phyloP scores from a whole-genome alignment of 768 basidiomycete genomes.

The Leucocoprinus sp. region DNA sequence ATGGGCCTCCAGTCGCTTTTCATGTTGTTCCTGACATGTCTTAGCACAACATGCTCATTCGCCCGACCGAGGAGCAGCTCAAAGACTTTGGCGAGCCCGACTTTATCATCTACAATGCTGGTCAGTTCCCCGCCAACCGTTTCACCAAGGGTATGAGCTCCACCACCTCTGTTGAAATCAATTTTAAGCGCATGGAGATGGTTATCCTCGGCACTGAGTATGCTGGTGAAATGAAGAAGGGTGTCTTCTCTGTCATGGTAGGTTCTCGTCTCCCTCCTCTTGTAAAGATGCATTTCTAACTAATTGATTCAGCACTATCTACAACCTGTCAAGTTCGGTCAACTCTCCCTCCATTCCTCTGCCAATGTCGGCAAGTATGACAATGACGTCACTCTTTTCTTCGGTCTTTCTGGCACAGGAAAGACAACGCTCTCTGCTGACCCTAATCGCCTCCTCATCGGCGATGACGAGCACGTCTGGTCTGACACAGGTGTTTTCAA shows the following conservation, averaged over 20 bases:
- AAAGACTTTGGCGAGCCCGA: conserved; percentile 94
- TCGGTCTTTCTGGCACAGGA: conserved; percentile 96
- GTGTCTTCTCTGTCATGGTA: conserved; percentile 98
- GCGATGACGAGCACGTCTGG: conserved; percentile 99
- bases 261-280: conserved; percentile 11
- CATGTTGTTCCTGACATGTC: conserved; percentile 13
- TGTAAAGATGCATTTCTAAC: conserved; percentile 9
- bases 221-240: conserved; percentile 99
- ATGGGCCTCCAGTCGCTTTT: conserved; percentile 4
- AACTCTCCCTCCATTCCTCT: conserved; percentile 95
- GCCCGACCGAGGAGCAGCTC: conserved; percentile 92
- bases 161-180: conserved; percentile 97
- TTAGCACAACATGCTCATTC: conserved; percentile 99
- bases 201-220: conserved; percentile 98
- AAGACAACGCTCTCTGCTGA: conserved; percentile 99
- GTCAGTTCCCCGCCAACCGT: conserved; percentile 98
- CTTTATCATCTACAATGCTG: conserved; percentile 99
- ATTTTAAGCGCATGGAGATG: conserved; percentile 99
- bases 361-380: conserved; percentile 90
- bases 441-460: conserved; percentile 87
- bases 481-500: conserved; percentile 98
- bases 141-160: conserved; percentile 99
- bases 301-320: conserved; percentile 69
- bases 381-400: conserved; percentile 95
- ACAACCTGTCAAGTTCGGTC: conserved; percentile 97